A percentile compares a stretch with the other conserved stretches of the same genome.
These are phyloP conservation scores for Liquidambar formosana DNA, from an alignment of 164 flowering plant species.

Conservation along the genomic window DNA sequence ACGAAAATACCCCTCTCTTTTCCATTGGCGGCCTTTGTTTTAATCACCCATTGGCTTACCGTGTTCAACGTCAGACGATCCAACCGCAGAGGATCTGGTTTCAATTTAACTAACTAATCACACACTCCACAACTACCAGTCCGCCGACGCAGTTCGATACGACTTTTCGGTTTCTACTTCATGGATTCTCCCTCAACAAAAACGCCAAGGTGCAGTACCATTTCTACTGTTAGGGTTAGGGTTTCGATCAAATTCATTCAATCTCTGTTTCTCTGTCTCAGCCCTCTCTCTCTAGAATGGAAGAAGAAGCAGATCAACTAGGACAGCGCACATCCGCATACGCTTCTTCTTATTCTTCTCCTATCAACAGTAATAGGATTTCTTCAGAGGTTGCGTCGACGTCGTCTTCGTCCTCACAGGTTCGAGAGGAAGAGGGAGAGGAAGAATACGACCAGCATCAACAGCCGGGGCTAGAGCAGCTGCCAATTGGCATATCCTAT, in stretches of 20 bases:
- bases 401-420: constrained; percentile 13
- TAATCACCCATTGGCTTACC: background rate
- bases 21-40: too few relatives aligned
- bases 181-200: constrained; percentile 11
- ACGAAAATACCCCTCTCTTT: too few relatives aligned
- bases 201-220: background rate
- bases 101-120: background rate
- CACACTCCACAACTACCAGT: constrained; percentile 16
- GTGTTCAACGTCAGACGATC: background rate
- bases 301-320: constrained; percentile 10
- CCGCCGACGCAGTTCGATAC: background rate
- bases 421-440: constrained; percentile 17
- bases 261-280: background rate
- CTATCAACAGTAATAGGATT: background rate
- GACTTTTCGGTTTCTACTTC: constrained; percentile 19
- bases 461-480: constrained; percentile 18
- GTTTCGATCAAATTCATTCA: background rate
- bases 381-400: constrained; percentile 14
- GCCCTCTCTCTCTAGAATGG: constrained; percentile 17
- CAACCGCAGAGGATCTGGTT: background rate
- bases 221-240: background rate
- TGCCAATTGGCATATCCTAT: constrained; percentile 4
- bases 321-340: background rate
- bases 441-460: constrained; percentile 1
- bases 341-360: background rate